Conservation (phyloP, 768 basidiomycete genomes). For the Lactarius sanguifluus region DNA sequence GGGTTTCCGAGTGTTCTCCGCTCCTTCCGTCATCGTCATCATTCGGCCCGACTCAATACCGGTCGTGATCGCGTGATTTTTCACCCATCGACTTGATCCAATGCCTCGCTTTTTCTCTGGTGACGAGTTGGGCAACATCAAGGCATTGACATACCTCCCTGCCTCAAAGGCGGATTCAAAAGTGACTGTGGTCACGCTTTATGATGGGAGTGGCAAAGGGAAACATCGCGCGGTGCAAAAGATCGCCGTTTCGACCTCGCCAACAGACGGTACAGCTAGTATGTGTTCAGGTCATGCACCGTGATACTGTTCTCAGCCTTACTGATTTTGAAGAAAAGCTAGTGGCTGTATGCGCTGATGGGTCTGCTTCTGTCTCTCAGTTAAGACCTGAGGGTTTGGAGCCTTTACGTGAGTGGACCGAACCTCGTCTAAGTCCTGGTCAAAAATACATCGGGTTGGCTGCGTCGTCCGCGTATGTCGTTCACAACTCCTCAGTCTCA, state of each 20-base stretch:
- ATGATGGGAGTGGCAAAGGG: constrained; percentile 37
- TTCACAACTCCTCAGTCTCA: background rate
- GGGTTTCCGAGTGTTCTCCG: background rate
- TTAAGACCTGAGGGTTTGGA: constrained; percentile 44
- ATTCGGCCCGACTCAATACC: background rate
- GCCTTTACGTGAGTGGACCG: constrained; percentile 56
- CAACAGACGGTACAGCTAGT: constrained; percentile 19
- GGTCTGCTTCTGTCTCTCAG: constrained; percentile 47
- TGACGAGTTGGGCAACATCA: constrained; percentile 78
- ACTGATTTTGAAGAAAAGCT: constrained; percentile 53
- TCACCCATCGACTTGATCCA: background rate
- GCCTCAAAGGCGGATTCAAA: constrained; percentile 37
- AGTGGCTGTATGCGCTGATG: constrained; percentile 62
- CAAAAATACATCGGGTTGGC: constrained; percentile 65
- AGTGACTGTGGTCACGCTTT: constrained; percentile 37
- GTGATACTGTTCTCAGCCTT: constrained; percentile 18
- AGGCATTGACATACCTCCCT: constrained; percentile 50
- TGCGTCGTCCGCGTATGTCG: constrained; percentile 48
- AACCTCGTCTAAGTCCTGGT: constrained; percentile 52
- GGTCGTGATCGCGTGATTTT: background rate
- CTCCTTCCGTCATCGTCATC: background rate
- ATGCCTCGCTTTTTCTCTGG: constrained; percentile 75
- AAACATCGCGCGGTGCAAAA: constrained; percentile 43
- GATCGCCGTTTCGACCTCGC: constrained; percentile 34
- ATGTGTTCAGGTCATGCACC: background rate